Percentiles rank a stretch among this genome's conserved stretches.
phyloP scores from a whole-genome alignment of 1,284 basidiomycete genomes.

The Melampsora americana region DNA sequence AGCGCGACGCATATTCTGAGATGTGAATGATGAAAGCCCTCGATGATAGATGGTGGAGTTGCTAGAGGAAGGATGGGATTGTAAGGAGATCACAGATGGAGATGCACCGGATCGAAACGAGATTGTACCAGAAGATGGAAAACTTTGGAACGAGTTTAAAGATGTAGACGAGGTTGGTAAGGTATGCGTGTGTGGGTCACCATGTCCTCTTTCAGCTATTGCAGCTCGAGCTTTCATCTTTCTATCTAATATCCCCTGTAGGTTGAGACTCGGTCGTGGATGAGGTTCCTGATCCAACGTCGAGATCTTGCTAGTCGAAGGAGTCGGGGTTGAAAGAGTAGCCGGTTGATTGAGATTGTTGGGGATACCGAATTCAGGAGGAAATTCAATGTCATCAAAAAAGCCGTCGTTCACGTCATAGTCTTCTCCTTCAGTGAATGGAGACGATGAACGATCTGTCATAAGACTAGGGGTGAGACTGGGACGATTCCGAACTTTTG shows the following conservation, averaged over 20 bases:
- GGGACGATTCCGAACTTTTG: conserved; percentile 17
- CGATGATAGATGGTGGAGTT: neutral
- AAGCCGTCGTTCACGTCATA: conserved; percentile 38
- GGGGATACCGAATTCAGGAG: conserved; percentile 40
- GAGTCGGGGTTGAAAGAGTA: neutral
- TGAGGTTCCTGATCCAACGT: neutral
- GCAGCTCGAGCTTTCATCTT: conserved; percentile 33
- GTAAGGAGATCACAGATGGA: neutral
- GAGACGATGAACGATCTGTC: conserved; percentile 38
- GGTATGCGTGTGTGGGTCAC: neutral
- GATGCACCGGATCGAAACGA: neutral
- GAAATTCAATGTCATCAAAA: conserved; percentile 44
- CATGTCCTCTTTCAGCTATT: neutral
- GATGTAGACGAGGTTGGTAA: neutral
- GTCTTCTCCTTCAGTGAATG: conserved; percentile 39
- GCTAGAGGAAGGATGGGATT: neutral
- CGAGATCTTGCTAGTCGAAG: neutral
- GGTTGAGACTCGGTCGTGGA: conserved; percentile 12
- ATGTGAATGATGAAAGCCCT: conserved; percentile 8
- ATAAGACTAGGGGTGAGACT: conserved; percentile 43
- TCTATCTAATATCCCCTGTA: conserved; percentile 10
- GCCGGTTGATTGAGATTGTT: conserved; percentile 28
- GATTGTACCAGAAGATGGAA: neutral
- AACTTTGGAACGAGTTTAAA: neutral
- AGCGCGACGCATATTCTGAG: conserved; percentile 17